Base-by-base conservation (phyloP, 2,329 filamentous ascomycete species). In the Aspergillus udagawae region DNA sequence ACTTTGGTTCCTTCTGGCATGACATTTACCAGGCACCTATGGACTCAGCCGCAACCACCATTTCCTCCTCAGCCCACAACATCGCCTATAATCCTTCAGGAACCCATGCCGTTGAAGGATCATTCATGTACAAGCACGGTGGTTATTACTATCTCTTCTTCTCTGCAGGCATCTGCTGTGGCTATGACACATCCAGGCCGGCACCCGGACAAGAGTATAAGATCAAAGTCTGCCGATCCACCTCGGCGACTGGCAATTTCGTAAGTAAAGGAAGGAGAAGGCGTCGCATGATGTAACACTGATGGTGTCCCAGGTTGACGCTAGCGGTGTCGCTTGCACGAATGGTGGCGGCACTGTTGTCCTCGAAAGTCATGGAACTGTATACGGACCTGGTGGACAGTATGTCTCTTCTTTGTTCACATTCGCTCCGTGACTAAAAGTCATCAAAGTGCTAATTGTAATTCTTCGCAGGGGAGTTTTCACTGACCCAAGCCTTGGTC, bases 1-100 rank as follows among this genome's bases (percentile, higher is more conserved):
- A 79, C 59, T 90, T 89, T 60, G 87, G 87, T 25, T 87, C 84
- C 10, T 90, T 88, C 79, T 91, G 86, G 86, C 70, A 75, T 6
- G 82, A 85, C 65, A 79, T 90, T 57, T 87, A 83, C 73, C 83
- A 85, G 65, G 83, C 84, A 1, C 67, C 75, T 35, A 79, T 89
- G 67, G 66, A 67, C 23, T 63, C 66, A 3, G 63, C 62, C 1
- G 74, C 74, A 4, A 66, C 67, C 2, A 70, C 66, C 41, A 62
- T 67, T 1, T 65, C 71, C 10, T 70, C 79, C 0, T 72, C n/a
- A n/a, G n/a, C n/a, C n/a, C n/a, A 77, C 56, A 79, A 85, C 52
- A 72, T 88, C 52, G 79, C 81, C 1, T 86, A 80, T 70, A 77
- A 86, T 48, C 70, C 80, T 0, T 73, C 70, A 1, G 80, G 80